phyloP scores from a whole-genome alignment of 768 basidiomycete species.

The Chalciporus piperatus region DNA sequence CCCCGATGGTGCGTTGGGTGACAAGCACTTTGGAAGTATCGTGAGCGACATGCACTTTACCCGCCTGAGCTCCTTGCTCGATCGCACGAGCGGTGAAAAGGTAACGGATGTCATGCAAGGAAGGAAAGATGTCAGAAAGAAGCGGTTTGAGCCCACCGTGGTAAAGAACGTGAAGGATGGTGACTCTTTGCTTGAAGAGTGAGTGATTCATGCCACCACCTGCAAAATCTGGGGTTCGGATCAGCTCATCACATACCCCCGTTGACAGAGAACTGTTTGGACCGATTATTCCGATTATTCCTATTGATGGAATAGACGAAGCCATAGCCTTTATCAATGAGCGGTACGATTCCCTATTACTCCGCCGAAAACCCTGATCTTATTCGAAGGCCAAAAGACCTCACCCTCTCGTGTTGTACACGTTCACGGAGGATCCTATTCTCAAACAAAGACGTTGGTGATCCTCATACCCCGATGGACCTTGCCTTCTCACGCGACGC shows the following conservation, averaged over 20 bases:
- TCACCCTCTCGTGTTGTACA: conserved; percentile 61
- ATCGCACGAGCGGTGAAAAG: conserved; percentile 52
- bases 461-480: not conserved
- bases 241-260: not conserved
- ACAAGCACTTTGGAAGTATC: conserved; percentile 47
- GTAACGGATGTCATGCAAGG: conserved; percentile 47
- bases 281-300: conserved; percentile 62
- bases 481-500: not conserved
- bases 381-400: conserved; percentile 35
- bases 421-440: conserved; percentile 51
- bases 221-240: not conserved
- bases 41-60: conserved; percentile 52
- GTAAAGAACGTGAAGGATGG: conserved; percentile 49
- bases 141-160: conserved; percentile 58
- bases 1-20: conserved; percentile 49
- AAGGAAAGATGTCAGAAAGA: conserved; percentile 34
- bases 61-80: conserved; percentile 50
- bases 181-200: conserved; percentile 65
- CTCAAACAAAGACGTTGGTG: conserved; percentile 35
- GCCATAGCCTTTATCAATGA: conserved; percentile 54
- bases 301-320: conserved; percentile 52
- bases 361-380: not conserved
- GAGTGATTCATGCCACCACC: conserved; percentile 12
- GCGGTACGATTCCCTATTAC: conserved; percentile 35
- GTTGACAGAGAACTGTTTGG: conserved; percentile 66